Percentiles rank a stretch among this genome's conserved stretches.
phyloP scores from a whole-genome alignment of 371 early-diverging fungal species.

The Mucor plumbeus region DNA sequence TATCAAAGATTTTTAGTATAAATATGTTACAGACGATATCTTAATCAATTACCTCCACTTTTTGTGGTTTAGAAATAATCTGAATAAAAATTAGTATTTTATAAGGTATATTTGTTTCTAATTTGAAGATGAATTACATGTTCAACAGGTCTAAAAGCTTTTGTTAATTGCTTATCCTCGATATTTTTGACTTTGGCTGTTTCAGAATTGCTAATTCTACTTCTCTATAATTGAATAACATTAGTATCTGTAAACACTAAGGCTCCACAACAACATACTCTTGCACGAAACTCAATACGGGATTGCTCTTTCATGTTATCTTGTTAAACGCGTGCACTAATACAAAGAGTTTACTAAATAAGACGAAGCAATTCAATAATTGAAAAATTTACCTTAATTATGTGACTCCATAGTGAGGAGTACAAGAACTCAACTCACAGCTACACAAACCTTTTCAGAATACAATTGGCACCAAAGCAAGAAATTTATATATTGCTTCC shows the following conservation, averaged over 20 bases:
- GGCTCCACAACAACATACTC: slow-evolving; percentile 4
- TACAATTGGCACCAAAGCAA: too few species aligned
- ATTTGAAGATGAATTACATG: neutral
- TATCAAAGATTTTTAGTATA: neutral
- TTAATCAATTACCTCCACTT: neutral
- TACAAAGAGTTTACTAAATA: too few species aligned
- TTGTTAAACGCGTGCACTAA: neutral
- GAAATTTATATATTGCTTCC: too few species aligned
- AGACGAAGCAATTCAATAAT: too few species aligned
- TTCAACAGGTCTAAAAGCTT: slow-evolving; percentile 2
- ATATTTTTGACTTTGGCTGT: neutral
- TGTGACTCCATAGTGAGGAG: too few species aligned
- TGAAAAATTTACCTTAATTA: too few species aligned
- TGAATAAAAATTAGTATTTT: neutral
- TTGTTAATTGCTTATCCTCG: neutral
- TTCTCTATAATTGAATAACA: neutral
- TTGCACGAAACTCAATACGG: slow-evolving; percentile 15
- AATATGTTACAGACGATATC: too few species aligned
- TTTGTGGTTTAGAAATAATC: slow-evolving; percentile 7
- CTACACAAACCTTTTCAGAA: too few species aligned
- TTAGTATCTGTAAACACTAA: neutral
- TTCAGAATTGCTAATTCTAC: neutral
- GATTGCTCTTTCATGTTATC: slow-evolving; percentile 14
- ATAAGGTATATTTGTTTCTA: neutral
- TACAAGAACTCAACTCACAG: too few species aligned